Percentiles rank a stretch among this genome's conserved stretches.
phyloP scores from a whole-genome alignment of 768 basidiomycete genomes.

The Suillus fuscotomentosus region DNA sequence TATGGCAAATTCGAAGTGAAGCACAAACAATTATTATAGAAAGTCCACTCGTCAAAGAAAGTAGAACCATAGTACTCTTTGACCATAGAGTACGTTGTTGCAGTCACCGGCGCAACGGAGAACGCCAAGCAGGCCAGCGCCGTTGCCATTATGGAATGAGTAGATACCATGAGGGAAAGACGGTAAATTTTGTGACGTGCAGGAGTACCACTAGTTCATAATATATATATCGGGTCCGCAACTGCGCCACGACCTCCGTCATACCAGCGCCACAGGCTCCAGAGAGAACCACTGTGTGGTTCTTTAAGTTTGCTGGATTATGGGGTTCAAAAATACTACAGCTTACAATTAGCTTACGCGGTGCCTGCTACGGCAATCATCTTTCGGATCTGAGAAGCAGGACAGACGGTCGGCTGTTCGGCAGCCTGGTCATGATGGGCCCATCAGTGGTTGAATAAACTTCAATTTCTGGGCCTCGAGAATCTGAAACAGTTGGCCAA shows the following conservation, averaged over 20 bases:
- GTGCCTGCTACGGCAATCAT: neutral
- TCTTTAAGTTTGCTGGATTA: neutral
- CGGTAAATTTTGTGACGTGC: neutral
- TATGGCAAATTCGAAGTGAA: conserved; percentile 1
- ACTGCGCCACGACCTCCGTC: neutral
- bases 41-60: conserved; percentile 71
- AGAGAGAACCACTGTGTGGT: neutral
- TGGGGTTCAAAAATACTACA: neutral
- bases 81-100: conserved; percentile 48
- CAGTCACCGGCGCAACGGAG: conserved; percentile 15
- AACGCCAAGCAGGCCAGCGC: conserved; percentile 1
- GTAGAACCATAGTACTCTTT: conserved; percentile 56
- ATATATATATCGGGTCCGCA: neutral
- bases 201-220: neutral
- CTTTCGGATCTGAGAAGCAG: neutral
- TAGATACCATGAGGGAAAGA: neutral
- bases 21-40: conserved; percentile 53
- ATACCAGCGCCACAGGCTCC: neutral
- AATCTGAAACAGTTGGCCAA: neutral
- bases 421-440: neutral
- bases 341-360: neutral
- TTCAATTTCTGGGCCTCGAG: neutral
- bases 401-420: neutral
- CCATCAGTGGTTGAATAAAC: neutral
- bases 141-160: neutral